Conservation (phyloP, 169 alveolate species). For the Plasmodium yoelii region DNA sequence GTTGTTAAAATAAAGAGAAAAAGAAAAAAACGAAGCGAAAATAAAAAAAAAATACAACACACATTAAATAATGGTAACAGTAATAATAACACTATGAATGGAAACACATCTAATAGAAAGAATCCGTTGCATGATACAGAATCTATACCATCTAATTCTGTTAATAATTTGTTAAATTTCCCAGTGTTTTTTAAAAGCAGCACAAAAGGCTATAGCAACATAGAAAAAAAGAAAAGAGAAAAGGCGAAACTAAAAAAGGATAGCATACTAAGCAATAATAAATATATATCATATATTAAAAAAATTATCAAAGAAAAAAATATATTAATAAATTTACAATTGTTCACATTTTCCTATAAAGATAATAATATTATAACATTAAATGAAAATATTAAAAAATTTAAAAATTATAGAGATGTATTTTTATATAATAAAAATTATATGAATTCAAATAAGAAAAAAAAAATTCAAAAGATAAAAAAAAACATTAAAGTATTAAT, state of each 20-base stretch:
- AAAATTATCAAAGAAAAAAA: conserved; percentile 61
- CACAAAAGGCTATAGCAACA: neutral
- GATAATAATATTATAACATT: conserved; percentile 73
- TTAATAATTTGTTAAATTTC: conserved; percentile 36
- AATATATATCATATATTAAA: conserved; percentile 63
- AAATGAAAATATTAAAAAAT: conserved; percentile 70
- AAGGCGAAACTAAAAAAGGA: conserved; percentile 25
- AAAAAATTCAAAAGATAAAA: conserved; percentile 18
- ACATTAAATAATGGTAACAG: neutral
- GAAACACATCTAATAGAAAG: neutral
- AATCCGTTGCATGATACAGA: conserved; percentile 75
- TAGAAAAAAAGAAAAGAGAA: conserved; percentile 16
- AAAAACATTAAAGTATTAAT: conserved; percentile 65
- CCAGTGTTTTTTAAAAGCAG: conserved; percentile 57
- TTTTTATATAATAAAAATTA: conserved; percentile 34
- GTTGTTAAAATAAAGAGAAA: neutral
- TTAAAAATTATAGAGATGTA: conserved; percentile 75
- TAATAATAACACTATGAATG: conserved; percentile 3
- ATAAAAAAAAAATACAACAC: neutral
- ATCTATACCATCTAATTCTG: conserved; percentile 25
- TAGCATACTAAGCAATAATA: conserved; percentile 50
- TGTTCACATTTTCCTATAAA: conserved; percentile 71
- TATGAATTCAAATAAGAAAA: conserved; percentile 30
- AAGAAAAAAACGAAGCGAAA: neutral
- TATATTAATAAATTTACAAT: conserved; percentile 49